Base-by-base conservation (phyloP, 805 yeast genomes). In the Komagataella pseudopastoris region DNA sequence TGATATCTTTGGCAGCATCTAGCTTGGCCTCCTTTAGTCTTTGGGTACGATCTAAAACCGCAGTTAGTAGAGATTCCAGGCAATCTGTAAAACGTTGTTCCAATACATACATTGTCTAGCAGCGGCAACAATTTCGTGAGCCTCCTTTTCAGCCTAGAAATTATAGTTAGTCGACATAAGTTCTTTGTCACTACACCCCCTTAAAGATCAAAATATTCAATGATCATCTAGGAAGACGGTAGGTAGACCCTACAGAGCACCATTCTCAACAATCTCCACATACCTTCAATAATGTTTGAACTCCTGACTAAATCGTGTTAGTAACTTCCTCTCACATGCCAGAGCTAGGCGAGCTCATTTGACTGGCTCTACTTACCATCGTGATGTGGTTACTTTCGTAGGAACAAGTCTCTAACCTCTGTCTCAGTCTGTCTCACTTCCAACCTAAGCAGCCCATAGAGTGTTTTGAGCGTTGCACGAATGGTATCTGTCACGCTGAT, bases 41-140 rank as follows among this genome's bases (percentile, higher is more conserved):
- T 58, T 80, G 83, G 46, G 93, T 77, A 69, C 96, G 88, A 72
- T 84, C 80, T 74, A 47, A 54, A 44, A 16, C 4, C n/a, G 18
- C n/a, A 14, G 50, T 50, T 30, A 20, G 23, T 6, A 39, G n/a
- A 22, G 45, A 23, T 7, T 7, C 48, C 22, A 14, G 6, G 24
- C 22, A 36, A 48, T 18, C 47, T 17, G 22, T 17, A 8, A 30
- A 6, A 44, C 45, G 3, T 6, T 20, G 58, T 51, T 49, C 12
- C 51, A 18, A 22, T 47, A 77, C 79, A 64, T 75, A 75, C 83
- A 88, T 60, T 83, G 77, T 75, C 98, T 87, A 22, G 99, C 97
- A 65, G 85, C 85, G 61, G 90, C 77, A 55, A 93, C 98, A 56
- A 90, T 86, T 60, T 83, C 90, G 60, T 95, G 97, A n/a, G 99